A percentile compares a stretch with the other conserved stretches of the same genome.
Conservation (phyloP, 2,329 filamentous ascomycete genomes). For the Orbilia javanica region DNA sequence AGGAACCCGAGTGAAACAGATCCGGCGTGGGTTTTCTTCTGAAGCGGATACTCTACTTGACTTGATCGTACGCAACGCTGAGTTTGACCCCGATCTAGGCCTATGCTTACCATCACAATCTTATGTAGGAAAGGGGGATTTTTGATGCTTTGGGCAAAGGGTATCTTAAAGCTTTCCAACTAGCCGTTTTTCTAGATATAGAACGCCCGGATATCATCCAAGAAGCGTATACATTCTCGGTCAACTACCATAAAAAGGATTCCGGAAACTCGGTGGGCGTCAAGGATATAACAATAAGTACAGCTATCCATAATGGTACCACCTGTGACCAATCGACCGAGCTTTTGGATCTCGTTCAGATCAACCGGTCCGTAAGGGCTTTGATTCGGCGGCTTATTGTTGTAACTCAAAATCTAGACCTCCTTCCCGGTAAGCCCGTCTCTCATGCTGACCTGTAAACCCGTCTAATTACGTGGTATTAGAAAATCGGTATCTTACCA, state of each 20-base stretch:
- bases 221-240: slow-evolving; percentile 62
- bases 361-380: slow-evolving; percentile 55
- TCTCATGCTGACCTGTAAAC: background rate
- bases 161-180: slow-evolving; percentile 62
- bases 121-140: slow-evolving; percentile 61
- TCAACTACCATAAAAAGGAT: slow-evolving; percentile 59
- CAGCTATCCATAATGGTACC: slow-evolving; percentile 19
- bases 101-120: background rate
- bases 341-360: slow-evolving; percentile 27
- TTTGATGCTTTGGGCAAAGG: slow-evolving; percentile 61
- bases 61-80: slow-evolving; percentile 59
- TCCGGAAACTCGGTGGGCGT: slow-evolving; percentile 43
- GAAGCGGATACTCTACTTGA: slow-evolving; percentile 62
- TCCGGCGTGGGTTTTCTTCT: slow-evolving; percentile 60
- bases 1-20: slow-evolving; percentile 60
- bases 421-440: slow-evolving; percentile 60
- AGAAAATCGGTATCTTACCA: slow-evolving; percentile 62
- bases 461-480: slow-evolving; percentile 24
- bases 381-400: slow-evolving; percentile 61
- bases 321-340: background rate
- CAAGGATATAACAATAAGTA: slow-evolving; percentile 33
- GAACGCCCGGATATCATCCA: slow-evolving; percentile 61
- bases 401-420: slow-evolving; percentile 61
- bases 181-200: slow-evolving; percentile 61
- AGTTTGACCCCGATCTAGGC: background rate